Evolutionary conservation across 345 rosid genomes (phyloP), one percentile per base, ranked within the genome.

Genomic region (Conringia planisiliqua): DNA sequence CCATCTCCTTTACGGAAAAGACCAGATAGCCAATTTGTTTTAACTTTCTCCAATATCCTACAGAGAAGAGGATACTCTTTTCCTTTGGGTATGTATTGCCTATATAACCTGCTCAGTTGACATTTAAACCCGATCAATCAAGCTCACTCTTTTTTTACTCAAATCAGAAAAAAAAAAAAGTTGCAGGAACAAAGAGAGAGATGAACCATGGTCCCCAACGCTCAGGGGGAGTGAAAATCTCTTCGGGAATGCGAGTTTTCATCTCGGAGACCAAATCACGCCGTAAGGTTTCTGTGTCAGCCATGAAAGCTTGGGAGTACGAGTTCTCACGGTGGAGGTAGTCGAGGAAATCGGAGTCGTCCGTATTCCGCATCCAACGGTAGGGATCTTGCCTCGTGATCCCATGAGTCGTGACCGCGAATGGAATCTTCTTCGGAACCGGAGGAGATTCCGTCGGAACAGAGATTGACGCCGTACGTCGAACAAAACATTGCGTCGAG

Each of bases 191-290:
- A 11, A 2, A 78, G 63, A 11, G 18, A 60, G 74, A 60, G 38
- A 52, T 47, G 36, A 78, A 91, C 98, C 97, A 93, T 70, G 81
- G 92, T 63, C 97, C 98, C 96, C 93, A 91, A 60, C 81, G 89
- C 81, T 91, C 96, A 16, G 87, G 88, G 5, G 92, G 86, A 78
- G 98, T 89, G n/a, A 68, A 57, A 79, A 88, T 80, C 52, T 78
- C 81, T 12, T 73, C 59, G 12, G 96, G 94, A 57, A 87, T 73
- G 32, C 94, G 88, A 38, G 12, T 69, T 63, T 66, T 85, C 94
- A 93, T 91, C 86, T 91, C 92, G 29, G 85, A 73, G 35, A 85
- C 50, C 36, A 93, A 77, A 55, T 76, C 68, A 30, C 66, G 66
- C 61, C 80, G 90, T 52, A 93, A 80, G 63, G 30, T 40, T 47